Evolutionary conservation across 1,284 basidiomycete genomes (phyloP), one percentile per base, ranked within the genome.

Genomic region (Testicularia cyperi): DNA sequence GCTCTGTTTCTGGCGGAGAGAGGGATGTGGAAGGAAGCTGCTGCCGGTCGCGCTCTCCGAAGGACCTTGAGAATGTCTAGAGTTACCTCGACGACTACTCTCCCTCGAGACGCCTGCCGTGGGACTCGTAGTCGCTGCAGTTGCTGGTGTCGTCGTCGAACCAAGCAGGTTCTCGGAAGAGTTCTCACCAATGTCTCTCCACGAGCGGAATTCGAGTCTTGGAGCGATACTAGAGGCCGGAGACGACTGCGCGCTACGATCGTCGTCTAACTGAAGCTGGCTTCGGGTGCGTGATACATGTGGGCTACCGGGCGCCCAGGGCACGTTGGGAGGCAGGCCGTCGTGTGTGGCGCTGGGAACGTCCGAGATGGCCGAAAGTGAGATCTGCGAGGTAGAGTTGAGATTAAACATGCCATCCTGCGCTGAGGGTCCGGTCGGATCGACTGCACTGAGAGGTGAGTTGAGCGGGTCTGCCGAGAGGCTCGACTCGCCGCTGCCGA

Each of bases 51-150:
- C 51, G 22, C 43, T 47, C 37, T 68, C 53, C 8, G 61, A 65
- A 12, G 66, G 66, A 1, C 66, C 66, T 19, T 69, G 61, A 6
- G 39, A 23, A 24, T 63, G 65, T 12, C 65, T 38, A 16, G 47
- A 28, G 9, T 31, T 8, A 21, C 33, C 18, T 6, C 33, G 6
- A 9, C 33, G 33, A 21, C 33, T 20, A 9, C 6, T 21, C 10
- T 35, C 33, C 15, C n/a, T n/a, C n/a, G 13, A 6, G 19, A 13
- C 21, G 7, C 18, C 6, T 21, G 9, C 33, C 10, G 33, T 13
- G 6, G 33, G 20, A n/a, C 29, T 31, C 13, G 13, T n/a, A n/a
- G n/a, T n/a, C n/a, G n/a, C n/a, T n/a, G n/a, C n/a, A n/a, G n/a
- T n/a, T n/a, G n/a, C n/a, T n/a, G n/a, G n/a, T n/a, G n/a, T n/a